Percentiles rank a stretch among this genome's conserved stretches.
phyloP scores from a whole-genome alignment of 164 flowering plant genomes.

The Tetracentron sinense region DNA sequence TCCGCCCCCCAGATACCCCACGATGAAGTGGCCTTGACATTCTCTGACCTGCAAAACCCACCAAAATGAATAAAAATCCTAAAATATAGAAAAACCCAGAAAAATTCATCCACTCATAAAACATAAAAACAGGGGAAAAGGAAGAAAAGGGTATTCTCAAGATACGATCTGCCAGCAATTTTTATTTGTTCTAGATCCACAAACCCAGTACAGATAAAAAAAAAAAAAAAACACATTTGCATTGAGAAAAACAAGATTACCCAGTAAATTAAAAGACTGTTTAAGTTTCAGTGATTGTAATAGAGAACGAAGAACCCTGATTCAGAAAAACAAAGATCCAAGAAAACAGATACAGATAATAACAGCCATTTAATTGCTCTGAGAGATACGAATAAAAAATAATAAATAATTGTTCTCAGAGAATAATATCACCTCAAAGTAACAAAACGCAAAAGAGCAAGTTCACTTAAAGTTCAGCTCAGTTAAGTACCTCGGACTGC shows the following conservation, averaged over 20 bases:
- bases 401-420: too few relatives aligned
- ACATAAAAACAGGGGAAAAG: neutral
- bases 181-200: constrained; percentile 19
- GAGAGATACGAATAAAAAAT: too few relatives aligned
- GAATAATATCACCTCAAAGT: neutral
- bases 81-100: constrained; percentile 6
- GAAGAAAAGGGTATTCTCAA: constrained; percentile 6
- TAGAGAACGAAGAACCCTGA: constrained; percentile 14
- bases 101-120: neutral
- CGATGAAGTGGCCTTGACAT: constrained; percentile 84
- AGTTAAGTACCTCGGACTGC: constrained; percentile 4
- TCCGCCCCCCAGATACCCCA: constrained; percentile 47
- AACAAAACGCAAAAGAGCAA: too few relatives aligned
- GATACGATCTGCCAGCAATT: constrained; percentile 13
- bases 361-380: neutral
- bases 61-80: neutral
- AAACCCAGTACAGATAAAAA: constrained; percentile 3
- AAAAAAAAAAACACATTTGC: too few relatives aligned
- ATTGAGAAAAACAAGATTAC: constrained; percentile 2
- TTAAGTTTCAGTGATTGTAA: too few relatives aligned
- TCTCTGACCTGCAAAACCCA: constrained; percentile 23
- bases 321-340: constrained; percentile 10
- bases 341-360: neutral
- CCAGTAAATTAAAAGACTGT: neutral
- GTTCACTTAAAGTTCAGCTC: neutral